phyloP scores from a whole-genome alignment of 352 stramenopile genomes.

The Elongisporangium undulatum region DNA sequence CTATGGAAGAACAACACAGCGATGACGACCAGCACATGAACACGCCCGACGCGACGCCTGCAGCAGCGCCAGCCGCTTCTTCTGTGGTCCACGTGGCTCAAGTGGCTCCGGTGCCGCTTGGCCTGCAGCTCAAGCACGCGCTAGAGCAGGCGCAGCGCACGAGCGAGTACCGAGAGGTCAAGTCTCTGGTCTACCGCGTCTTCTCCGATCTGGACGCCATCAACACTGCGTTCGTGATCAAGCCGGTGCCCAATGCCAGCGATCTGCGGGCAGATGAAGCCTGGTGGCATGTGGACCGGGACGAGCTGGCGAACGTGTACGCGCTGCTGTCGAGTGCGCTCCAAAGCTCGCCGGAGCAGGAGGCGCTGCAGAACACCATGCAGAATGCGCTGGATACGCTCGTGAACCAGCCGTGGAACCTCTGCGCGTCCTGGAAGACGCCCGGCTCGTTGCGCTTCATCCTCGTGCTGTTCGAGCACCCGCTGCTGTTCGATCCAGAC shows the following conservation, averaged over 20 bases:
- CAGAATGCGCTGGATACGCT: constrained; percentile 62
- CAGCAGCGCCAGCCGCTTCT: background rate
- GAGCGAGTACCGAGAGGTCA: constrained; percentile 45
- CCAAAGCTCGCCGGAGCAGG: constrained; percentile 19
- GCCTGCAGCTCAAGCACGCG: constrained; percentile 32
- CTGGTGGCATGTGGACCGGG: constrained; percentile 53
- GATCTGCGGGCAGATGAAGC: constrained; percentile 12
- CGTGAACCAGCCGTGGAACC: constrained; percentile 70
- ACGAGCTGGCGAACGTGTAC: constrained; percentile 39
- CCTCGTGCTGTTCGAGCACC: constrained; percentile 69
- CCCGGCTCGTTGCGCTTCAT: constrained; percentile 51
- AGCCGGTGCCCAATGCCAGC: background rate
- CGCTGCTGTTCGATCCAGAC: constrained; percentile 71
- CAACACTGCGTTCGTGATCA: constrained; percentile 41
- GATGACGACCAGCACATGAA: background rate
- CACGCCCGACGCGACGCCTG: background rate
- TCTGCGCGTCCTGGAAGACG: constrained; percentile 63
- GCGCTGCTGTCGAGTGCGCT: constrained; percentile 25
- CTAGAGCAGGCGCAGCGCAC: constrained; percentile 31
- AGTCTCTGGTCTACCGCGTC: constrained; percentile 60
- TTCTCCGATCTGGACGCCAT: constrained; percentile 62
- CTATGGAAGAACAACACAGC: constrained; percentile 32
- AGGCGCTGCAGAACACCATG: constrained; percentile 66
- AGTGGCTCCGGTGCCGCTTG: constrained; percentile 16
- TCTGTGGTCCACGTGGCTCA: constrained; percentile 1